Percentiles rank a stretch among this genome's conserved stretches.
These are phyloP conservation scores for Kwoniella sp. DNA, from an alignment of 768 basidiomycete genomes.

Conservation along the genomic window DNA sequence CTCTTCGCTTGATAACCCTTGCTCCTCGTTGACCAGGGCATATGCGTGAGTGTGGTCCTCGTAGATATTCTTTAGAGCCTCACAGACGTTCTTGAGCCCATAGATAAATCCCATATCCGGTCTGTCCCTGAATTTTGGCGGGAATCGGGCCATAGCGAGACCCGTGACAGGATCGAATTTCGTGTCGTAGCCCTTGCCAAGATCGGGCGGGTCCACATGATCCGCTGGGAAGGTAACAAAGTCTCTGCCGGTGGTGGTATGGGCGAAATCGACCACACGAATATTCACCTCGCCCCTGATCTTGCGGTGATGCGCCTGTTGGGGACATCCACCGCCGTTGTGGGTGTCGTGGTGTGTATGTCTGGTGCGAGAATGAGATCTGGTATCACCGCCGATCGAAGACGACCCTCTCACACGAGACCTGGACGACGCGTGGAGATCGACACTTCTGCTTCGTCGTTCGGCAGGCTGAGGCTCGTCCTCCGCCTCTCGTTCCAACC, in stretches of 20 bases:
- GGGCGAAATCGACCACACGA: constrained; percentile 97
- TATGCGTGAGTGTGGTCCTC: constrained; percentile 78
- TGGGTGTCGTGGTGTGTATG: constrained; percentile 14
- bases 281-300: constrained; percentile 91
- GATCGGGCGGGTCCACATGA: constrained; percentile 25
- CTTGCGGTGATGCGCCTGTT: constrained; percentile 51
- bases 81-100: constrained; percentile 79
- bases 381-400: not conserved
- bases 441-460: constrained; percentile 42
- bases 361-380: constrained; percentile 10
- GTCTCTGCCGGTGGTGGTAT: constrained; percentile 93
- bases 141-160: constrained; percentile 85
- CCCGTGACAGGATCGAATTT: constrained; percentile 81
- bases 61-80: constrained; percentile 80
- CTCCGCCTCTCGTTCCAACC: constrained; percentile 4
- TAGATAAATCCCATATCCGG: constrained; percentile 94
- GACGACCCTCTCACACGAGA: not conserved
- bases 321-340: not conserved
- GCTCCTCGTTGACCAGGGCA: constrained; percentile 14
- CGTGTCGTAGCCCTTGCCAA: constrained; percentile 75
- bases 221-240: constrained; percentile 72
- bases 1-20: not conserved
- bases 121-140: constrained; percentile 82
- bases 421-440: constrained; percentile 22
- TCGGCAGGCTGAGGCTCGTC: not conserved